Percentiles rank a stretch among this genome's conserved stretches.
Evolutionary conservation across 331 rosid species (phyloP).

Genomic region (Dryas integrifolia): DNA sequence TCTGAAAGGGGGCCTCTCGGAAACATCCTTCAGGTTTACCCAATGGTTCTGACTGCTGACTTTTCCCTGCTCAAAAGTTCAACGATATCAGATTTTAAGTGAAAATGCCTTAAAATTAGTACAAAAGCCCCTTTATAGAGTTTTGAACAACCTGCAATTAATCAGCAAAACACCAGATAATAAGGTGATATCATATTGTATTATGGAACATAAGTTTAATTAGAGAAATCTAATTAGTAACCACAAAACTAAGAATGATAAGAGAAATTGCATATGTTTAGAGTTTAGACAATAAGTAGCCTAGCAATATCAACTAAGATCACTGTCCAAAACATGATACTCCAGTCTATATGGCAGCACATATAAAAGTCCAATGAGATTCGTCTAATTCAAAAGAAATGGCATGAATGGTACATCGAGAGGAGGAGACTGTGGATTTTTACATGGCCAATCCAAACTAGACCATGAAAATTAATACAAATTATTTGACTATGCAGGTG

Average conservation of each 20-base stretch:
- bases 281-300: not conserved
- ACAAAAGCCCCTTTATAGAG: not conserved
- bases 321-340: not conserved
- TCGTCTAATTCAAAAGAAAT: not conserved
- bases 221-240: not conserved
- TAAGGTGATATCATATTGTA: not conserved
- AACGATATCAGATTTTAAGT: slow-evolving; percentile 4
- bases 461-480: not conserved
- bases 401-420: not conserved
- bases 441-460: not conserved
- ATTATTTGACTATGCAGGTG: not conserved
- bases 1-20: slow-evolving; percentile 38
- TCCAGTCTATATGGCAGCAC: not conserved
- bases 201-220: not conserved
- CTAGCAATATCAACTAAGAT: not conserved
- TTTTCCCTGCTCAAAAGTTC: slow-evolving; percentile 36
- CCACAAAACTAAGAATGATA: not conserved
- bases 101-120: not conserved
- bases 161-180: not conserved
- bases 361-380: not conserved
- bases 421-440: not conserved
- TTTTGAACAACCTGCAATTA: not conserved
- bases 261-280: not conserved
- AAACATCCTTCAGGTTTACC: slow-evolving; percentile 21
- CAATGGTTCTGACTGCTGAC: slow-evolving; percentile 3